Conservation (phyloP, 2,329 filamentous ascomycete genomes). For the Aspergillus uvarum region DNA sequence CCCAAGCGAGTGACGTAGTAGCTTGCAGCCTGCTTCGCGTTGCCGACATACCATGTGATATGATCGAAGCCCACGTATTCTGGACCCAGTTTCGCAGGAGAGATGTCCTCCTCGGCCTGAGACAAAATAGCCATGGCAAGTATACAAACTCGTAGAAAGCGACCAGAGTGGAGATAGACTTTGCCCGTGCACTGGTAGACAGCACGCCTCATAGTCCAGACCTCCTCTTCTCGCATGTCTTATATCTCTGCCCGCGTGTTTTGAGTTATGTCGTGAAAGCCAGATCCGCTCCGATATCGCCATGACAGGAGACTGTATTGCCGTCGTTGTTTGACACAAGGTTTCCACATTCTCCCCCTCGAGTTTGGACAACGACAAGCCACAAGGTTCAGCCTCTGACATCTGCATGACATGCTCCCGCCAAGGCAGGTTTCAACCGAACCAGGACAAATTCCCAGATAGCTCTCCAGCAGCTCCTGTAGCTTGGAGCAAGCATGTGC, state of each 20-base stretch:
- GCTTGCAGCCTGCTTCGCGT: conserved; percentile 85
- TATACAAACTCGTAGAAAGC: neutral
- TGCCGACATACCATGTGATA: conserved; percentile 89
- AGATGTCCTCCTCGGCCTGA: conserved; percentile 14
- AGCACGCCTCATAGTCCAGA: neutral
- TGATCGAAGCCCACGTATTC: conserved; percentile 69
- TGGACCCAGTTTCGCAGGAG: conserved; percentile 36
- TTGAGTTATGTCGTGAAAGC: neutral
- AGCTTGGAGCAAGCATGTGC: no score
- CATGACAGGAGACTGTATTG: no score
- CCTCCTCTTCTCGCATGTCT: neutral
- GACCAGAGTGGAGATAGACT: neutral
- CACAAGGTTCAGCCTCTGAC: conserved; percentile 1
- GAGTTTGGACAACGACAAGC: neutral
- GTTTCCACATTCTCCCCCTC: no score
- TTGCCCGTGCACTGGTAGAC: neutral
- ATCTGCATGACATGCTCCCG: neutral
- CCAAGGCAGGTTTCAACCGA: neutral
- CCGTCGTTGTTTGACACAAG: no score
- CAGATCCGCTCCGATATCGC: neutral
- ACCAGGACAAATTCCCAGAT: neutral
- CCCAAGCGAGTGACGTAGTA: conserved; percentile 84
- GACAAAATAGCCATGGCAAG: neutral
- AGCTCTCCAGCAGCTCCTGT: neutral
- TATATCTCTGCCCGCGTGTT: neutral